A percentile compares a stretch with the other conserved stretches of the same genome.
phyloP scores from a whole-genome alignment of 345 rosid genomes.

The Iberis pinnata region DNA sequence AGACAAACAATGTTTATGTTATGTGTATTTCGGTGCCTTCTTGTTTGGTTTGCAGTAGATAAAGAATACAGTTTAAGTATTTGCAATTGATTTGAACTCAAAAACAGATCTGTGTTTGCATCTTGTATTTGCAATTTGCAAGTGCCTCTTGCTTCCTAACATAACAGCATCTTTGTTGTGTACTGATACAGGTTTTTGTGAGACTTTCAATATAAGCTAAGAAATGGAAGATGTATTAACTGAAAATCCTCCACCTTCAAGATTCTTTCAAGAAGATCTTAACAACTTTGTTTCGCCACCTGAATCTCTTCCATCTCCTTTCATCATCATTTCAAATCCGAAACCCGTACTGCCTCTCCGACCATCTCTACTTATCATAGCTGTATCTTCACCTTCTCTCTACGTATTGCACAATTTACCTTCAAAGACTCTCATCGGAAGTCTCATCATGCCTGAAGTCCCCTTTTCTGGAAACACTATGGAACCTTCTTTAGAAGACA shows the following conservation, averaged over 20 bases:
- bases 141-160: background rate
- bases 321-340: conserved; percentile 53
- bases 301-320: conserved; percentile 58
- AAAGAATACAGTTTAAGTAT: too few relatives aligned
- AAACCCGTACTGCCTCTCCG: conserved; percentile 47
- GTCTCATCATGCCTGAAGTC: conserved; percentile 71
- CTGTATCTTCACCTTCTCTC: conserved; percentile 66
- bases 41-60: too few relatives aligned
- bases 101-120: background rate
- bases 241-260: conserved; percentile 88
- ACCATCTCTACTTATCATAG: conserved; percentile 63
- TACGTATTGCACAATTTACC: conserved; percentile 45
- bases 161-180: conserved; percentile 1
- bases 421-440: conserved; percentile 61
- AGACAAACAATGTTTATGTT: too few relatives aligned
- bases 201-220: conserved; percentile 9
- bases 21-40: too few relatives aligned
- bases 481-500: conserved; percentile 65
- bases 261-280: conserved; percentile 91
- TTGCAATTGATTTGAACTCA: background rate
- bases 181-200: conserved; percentile 6
- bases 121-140: background rate
- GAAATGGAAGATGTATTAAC: conserved; percentile 87
- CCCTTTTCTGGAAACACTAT: conserved; percentile 54
- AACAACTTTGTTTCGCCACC: conserved; percentile 59